phyloP scores from a whole-genome alignment of 345 rosid genomes.

The Nephelium lappaceum region DNA sequence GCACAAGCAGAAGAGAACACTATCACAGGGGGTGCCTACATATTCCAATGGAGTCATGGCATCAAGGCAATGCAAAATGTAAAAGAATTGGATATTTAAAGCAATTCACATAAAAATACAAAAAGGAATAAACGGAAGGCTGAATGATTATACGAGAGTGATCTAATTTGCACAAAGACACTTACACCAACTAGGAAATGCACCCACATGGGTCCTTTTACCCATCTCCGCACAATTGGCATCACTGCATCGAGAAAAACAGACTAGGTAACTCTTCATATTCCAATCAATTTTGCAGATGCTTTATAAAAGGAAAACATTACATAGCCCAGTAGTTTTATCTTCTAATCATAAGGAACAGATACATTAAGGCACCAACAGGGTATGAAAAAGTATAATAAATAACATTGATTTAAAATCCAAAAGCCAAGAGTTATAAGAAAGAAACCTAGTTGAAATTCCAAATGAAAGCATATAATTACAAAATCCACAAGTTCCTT shows the following conservation, averaged over 20 bases:
- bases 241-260: constrained; percentile 57
- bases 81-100: not conserved
- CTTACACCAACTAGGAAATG: constrained; percentile 97
- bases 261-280: not conserved
- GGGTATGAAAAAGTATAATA: not conserved
- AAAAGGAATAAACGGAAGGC: not conserved
- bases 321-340: not conserved
- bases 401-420: not conserved
- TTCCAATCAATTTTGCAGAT: not conserved
- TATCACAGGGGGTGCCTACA: constrained; percentile 95
- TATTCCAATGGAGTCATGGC: constrained; percentile 2
- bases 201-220: constrained; percentile 96
- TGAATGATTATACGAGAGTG: not conserved
- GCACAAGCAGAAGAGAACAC: constrained; percentile 94
- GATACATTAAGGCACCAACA: not conserved
- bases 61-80: not conserved
- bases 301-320: not conserved
- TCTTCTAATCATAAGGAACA: not conserved
- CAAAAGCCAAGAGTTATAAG: not conserved
- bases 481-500: not conserved
- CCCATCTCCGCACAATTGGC: constrained; percentile 71
- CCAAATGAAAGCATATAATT: not conserved
- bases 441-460: not conserved
- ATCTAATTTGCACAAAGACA: constrained; percentile 12
- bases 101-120: not conserved